phyloP scores from a whole-genome alignment of 768 basidiomycete genomes.

The Tricholoma bakamatsutake region DNA sequence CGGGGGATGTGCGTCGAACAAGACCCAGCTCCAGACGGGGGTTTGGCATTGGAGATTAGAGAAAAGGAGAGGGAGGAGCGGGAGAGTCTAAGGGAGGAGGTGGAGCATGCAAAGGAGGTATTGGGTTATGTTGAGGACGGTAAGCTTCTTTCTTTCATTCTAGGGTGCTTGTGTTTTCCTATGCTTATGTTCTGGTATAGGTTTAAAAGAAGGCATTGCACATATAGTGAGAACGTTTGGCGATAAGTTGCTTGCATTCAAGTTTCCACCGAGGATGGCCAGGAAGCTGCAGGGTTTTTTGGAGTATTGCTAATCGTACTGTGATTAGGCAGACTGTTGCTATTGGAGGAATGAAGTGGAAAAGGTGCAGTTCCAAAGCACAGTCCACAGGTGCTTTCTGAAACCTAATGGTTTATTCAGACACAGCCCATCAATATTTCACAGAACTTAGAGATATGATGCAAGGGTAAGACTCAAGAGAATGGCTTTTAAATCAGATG shows the following conservation, averaged over 20 bases:
- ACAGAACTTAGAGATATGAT: too few relatives aligned
- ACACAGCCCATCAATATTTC: too few relatives aligned
- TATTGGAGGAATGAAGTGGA: neutral
- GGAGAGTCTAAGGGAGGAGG: constrained; percentile 40
- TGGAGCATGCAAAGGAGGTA: constrained; percentile 48
- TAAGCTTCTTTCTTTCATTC: constrained; percentile 27
- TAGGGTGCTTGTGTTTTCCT: neutral
- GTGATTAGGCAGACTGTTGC: too few relatives aligned
- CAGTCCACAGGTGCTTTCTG: too few relatives aligned
- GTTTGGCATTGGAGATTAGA: constrained; percentile 28
- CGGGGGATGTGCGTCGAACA: constrained; percentile 26
- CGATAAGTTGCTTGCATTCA: constrained; percentile 68
- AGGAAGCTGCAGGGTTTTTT: constrained; percentile 65
- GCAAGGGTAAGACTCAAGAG: too few relatives aligned
- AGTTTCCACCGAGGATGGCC: constrained; percentile 65
- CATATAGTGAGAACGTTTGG: constrained; percentile 70
- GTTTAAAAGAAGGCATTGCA: constrained; percentile 59
- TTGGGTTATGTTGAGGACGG: constrained; percentile 53
- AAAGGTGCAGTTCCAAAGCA: neutral
- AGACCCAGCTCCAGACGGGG: constrained; percentile 30
- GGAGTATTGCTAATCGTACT: constrained; percentile 42
- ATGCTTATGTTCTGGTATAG: constrained; percentile 26
- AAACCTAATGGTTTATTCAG: too few relatives aligned
- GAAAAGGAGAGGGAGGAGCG: constrained; percentile 16
- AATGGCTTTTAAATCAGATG: too few relatives aligned